Evolutionary conservation across 2,329 filamentous ascomycete genomes (phyloP), one percentile per base, ranked within the genome.

Genomic region (Pestalotiopsis sp.): DNA sequence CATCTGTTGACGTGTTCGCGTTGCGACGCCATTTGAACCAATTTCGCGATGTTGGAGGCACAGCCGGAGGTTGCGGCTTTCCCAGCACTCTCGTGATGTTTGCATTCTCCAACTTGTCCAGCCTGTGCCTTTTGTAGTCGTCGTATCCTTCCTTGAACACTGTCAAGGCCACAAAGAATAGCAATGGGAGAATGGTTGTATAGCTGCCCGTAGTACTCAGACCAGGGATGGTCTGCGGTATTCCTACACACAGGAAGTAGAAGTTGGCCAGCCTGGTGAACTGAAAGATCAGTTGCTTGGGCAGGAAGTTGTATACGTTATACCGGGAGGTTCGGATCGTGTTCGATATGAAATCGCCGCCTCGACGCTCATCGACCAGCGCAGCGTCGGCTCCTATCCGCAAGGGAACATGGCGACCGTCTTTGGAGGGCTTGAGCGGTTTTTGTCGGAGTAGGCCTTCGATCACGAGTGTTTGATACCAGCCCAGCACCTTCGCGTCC

Each of bases 241-340:
- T 90, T 58, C 93, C 93, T 72, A 97, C 90, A 73, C 93, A 91
- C 68, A 97, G 85, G 79, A 97, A 97, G 80, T 97, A 89, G 75
- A 97, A 96, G 80, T 97, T 97, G 73, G 92, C 92, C 62, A 97
- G 82, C 70, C 95, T 92, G 7, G 93, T 93, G 77, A 96, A 96
- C 76, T 97, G 94, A 67, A 94, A 94, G 69, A 95, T 86, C 17
- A 97, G 79, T 77, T 97, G 94, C 71, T 93, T 93, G 2, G 94
- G 94, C 14, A 97, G 80, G 78, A 97, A 97, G 78, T 95, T 92
- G 86, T 91, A 94, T 2, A 93, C 80, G 23, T 91, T 96, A 78
- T 97, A 97, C 62, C 94, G 90, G 71, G 92, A 94, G 0, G 93
- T 95, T 57, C 93, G 90, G 72, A 97, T 95, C 72, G 86, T 89